Evolutionary conservation across 345 rosid genomes (phyloP).

Genomic region (Clarkia xantiana): DNA sequence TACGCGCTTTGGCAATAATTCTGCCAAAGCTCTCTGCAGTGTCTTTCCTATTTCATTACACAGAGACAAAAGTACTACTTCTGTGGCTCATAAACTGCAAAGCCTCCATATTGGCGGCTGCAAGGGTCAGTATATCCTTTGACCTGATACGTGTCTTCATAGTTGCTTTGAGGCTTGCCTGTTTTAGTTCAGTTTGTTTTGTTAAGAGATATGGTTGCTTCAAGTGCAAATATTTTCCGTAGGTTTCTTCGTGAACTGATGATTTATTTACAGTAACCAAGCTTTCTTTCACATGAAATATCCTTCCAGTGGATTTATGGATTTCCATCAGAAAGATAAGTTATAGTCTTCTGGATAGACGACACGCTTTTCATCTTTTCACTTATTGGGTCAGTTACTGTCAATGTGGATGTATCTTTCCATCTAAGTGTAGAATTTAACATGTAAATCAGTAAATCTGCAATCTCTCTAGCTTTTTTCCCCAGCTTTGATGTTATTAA

Average conservation of each 20-base stretch:
- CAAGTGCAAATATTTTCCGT: too few relatives aligned
- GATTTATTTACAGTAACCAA: not conserved
- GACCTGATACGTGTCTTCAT: not conserved
- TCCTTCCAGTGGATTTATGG: not conserved
- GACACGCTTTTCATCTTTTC: too few relatives aligned
- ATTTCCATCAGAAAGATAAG: not conserved
- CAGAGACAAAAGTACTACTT: slow-evolving; percentile 18
- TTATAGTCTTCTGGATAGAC: too few relatives aligned
- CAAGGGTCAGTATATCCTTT: slow-evolving; percentile 30
- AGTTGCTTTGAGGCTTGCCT: not conserved
- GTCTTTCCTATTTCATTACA: slow-evolving; percentile 10
- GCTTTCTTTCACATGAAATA: not conserved
- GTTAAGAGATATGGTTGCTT: too few relatives aligned
- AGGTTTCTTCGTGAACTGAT: not conserved
- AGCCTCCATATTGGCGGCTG: slow-evolving; percentile 65
- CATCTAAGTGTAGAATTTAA: too few relatives aligned
- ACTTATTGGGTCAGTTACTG: too few relatives aligned
- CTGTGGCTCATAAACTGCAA: slow-evolving; percentile 41
- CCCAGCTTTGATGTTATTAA: too few relatives aligned
- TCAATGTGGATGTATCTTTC: too few relatives aligned
- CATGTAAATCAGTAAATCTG: too few relatives aligned
- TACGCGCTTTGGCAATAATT: slow-evolving; percentile 52
- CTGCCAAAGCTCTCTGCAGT: slow-evolving; percentile 44
- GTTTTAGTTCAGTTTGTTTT: not conserved
- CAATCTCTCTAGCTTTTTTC: too few relatives aligned